Evolutionary conservation across 129 eudicot genomes (phyloP), one percentile per base, ranked within the genome.

Genomic region (Tagetes erecta): DNA sequence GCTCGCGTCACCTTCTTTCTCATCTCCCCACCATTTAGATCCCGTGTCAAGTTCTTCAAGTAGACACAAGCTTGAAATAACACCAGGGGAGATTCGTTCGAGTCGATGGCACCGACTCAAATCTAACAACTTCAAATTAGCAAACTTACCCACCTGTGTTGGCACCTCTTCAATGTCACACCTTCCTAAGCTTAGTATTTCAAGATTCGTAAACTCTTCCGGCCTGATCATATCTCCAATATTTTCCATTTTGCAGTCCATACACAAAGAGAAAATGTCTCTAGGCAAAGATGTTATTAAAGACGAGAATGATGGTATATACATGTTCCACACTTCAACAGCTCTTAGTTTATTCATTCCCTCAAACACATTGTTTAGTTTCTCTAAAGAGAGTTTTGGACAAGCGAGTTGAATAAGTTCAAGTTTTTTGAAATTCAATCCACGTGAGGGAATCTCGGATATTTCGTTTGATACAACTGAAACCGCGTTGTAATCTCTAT

Each of bases 21-120:
- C 69, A 10, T 64, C 75, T 72, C 71, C 75, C 76, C 78, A 72
- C 70, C 65, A 76, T 49, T 68, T 78, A 47, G 80, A 79, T 63
- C 86, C 86, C 0, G 80, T 79, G 77, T 83, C 82, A 27, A 83
- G 71, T 50, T 70, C 83, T 70, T 79, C 86, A 36, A 83, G 81
- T 38, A 33, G 76, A 4, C 53, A 55, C 36, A 83, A 55, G 36
- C 81, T 68, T 57, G 87, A 79, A 42, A 83, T 57, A 44, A 83
- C 84, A 64, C 81, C 81, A 9, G 72, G 74, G 5, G 81, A 66
- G 68, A 79, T 75, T 72, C 76, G 64, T 65, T 64, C 69, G 30
- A 68, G 81, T 41, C 55, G 36, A 0, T 35, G 49, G n/a, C 81
- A 67, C 14, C 76, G 63, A 7, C 84, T 83, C 84, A 83, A 69